Evolutionary conservation across 768 basidiomycete species (phyloP).

Genomic region (Trametes sanguinea): DNA sequence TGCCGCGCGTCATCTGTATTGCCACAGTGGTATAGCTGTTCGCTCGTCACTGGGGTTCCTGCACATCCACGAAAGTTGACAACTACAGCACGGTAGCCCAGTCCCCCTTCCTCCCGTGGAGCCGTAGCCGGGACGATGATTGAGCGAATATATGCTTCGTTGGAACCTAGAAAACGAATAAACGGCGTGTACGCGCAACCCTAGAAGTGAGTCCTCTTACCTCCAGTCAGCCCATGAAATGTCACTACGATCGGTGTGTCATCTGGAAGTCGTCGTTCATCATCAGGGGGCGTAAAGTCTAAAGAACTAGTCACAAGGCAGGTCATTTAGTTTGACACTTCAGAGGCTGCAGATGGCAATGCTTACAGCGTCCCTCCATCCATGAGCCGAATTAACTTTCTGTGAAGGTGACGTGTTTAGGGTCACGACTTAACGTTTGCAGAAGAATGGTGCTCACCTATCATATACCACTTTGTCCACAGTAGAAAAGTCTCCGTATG

Average conservation of each 20-base stretch:
- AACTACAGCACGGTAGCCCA: slow-evolving; percentile 88
- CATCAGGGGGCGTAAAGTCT: slow-evolving; percentile 54
- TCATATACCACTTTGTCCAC: slow-evolving; percentile 57
- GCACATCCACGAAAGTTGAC: slow-evolving; percentile 94
- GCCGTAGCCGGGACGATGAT: slow-evolving; percentile 72
- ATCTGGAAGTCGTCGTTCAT: slow-evolving; percentile 31
- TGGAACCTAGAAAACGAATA: slow-evolving; percentile 54
- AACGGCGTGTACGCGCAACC: neutral
- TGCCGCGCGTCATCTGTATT: slow-evolving; percentile 87
- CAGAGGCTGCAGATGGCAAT: neutral
- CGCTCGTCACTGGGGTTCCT: slow-evolving; percentile 77
- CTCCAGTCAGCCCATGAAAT: slow-evolving; percentile 48
- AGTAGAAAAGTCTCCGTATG: slow-evolving; percentile 59
- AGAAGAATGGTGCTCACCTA: slow-evolving; percentile 39
- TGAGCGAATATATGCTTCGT: slow-evolving; percentile 87
- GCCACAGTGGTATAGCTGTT: slow-evolving; percentile 84
- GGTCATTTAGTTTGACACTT: neutral
- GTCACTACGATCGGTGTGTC: slow-evolving; percentile 57
- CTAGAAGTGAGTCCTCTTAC: slow-evolving; percentile 28
- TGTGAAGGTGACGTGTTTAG: slow-evolving; percentile 28
- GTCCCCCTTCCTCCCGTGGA: slow-evolving; percentile 70
- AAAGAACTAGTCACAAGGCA: slow-evolving; percentile 46
- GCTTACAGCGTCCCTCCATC: slow-evolving; percentile 69
- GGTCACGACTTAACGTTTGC: neutral
- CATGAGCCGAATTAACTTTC: slow-evolving; percentile 46